phyloP scores from a whole-genome alignment of 1,284 basidiomycete species.

The Rhodotorula glutinis region DNA sequence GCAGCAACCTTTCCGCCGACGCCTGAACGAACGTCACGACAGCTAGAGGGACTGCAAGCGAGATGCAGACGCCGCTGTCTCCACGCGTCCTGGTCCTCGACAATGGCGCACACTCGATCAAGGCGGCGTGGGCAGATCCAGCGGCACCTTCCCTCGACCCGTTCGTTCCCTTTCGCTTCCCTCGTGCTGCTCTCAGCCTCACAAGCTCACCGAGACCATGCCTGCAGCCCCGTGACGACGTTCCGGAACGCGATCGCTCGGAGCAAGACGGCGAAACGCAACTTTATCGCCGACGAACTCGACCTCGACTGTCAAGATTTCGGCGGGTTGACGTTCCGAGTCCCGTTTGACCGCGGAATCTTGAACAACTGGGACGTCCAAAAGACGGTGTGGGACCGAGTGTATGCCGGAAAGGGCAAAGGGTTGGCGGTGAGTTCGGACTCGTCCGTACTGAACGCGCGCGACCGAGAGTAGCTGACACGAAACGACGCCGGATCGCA shows the following conservation, averaged over 20 bases:
- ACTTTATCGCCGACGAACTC: slow-evolving; percentile 78
- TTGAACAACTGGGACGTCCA: slow-evolving; percentile 88
- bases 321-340: slow-evolving; percentile 70
- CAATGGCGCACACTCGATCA: slow-evolving; percentile 78
- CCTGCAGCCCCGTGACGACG: slow-evolving; percentile 44
- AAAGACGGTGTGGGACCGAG: slow-evolving; percentile 82
- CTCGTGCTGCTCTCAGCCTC: neutral
- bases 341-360: slow-evolving; percentile 85
- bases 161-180: neutral
- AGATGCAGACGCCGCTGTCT: neutral
- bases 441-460: neutral
- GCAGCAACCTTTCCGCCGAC: too few relatives aligned
- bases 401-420: slow-evolving; percentile 59
- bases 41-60: too few relatives aligned
- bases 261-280: slow-evolving; percentile 70
- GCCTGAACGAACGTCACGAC: too few relatives aligned
- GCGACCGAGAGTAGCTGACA: neutral
- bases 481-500: neutral
- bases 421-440: slow-evolving; percentile 19
- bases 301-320: slow-evolving; percentile 65
- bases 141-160: neutral
- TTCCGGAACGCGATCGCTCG: slow-evolving; percentile 74
- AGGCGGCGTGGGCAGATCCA: slow-evolving; percentile 56
- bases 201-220: neutral
- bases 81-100: slow-evolving; percentile 64